A percentile compares a stretch with the other conserved stretches of the same genome.
phyloP scores from a whole-genome alignment of 2,329 filamentous ascomycete species.

The Xylariaceae sp. region DNA sequence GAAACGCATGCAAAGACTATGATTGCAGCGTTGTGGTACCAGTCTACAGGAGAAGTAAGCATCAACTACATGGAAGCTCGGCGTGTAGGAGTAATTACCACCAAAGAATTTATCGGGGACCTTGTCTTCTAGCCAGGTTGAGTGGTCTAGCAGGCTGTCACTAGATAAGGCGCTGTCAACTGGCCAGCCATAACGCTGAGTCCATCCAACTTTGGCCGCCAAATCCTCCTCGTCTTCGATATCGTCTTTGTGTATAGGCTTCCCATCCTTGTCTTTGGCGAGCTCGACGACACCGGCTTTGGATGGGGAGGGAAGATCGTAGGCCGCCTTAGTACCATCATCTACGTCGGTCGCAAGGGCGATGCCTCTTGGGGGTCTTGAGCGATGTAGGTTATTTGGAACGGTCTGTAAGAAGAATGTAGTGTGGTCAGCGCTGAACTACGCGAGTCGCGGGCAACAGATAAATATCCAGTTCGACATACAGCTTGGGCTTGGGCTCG shows the following conservation, averaged over 20 bases:
- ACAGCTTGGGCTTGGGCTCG: constrained; percentile 78
- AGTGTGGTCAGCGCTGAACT: constrained; percentile 15
- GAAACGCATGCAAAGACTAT: constrained; percentile 90
- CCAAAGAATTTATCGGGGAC: constrained; percentile 91
- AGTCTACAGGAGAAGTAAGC: constrained; percentile 62
- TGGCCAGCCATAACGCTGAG: constrained; percentile 80
- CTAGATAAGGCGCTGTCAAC: constrained; percentile 60
- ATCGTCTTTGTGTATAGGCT: constrained; percentile 53
- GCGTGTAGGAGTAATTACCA: constrained; percentile 56
- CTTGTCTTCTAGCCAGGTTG: constrained; percentile 83
- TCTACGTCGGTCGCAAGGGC: constrained; percentile 81
- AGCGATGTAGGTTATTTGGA: constrained; percentile 67
- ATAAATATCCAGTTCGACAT: constrained; percentile 45
- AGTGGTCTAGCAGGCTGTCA: constrained; percentile 81
- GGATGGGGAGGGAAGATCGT: constrained; percentile 78
- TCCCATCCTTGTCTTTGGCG: constrained; percentile 55
- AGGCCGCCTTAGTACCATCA: constrained; percentile 69
- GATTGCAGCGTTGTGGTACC: constrained; percentile 97
- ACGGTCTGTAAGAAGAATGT: constrained; percentile 55
- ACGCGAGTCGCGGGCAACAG: neutral
- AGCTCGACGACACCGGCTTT: constrained; percentile 71
- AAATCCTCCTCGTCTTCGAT: constrained; percentile 60
- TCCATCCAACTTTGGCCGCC: constrained; percentile 78
- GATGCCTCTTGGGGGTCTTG: constrained; percentile 64
- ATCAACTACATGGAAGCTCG: neutral